A percentile compares a stretch with the other conserved stretches of the same genome.
Conservation (phyloP, 2,329 filamentous ascomycete species). For the Fusarium nurragi region DNA sequence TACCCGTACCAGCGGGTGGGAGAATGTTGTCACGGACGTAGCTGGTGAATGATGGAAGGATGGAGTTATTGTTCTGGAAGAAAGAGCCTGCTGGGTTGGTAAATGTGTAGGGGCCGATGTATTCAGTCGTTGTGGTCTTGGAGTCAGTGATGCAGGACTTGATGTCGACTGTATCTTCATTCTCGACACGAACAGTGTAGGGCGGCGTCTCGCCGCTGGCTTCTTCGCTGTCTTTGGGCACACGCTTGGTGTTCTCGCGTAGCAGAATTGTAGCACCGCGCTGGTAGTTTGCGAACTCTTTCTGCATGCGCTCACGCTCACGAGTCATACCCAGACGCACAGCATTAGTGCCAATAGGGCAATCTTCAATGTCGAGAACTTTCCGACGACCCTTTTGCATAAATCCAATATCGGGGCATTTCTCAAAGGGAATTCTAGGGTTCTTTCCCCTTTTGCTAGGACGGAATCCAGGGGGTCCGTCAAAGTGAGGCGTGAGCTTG, state of each 20-base stretch:
- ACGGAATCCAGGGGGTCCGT: constrained; percentile 71
- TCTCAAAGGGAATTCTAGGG: constrained; percentile 59
- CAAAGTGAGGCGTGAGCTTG: constrained; percentile 96
- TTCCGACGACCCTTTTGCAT: constrained; percentile 82
- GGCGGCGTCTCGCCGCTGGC: constrained; percentile 43
- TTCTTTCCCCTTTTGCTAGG: constrained; percentile 61
- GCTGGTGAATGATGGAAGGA: constrained; percentile 84
- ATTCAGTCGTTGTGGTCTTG: constrained; percentile 85
- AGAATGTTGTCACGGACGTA: constrained; percentile 86
- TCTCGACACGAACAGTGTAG: constrained; percentile 60
- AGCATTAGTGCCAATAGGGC: constrained; percentile 90
- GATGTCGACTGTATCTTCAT: constrained; percentile 70
- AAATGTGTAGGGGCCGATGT: constrained; percentile 85
- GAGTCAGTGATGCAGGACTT: constrained; percentile 91
- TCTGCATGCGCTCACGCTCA: constrained; percentile 79
- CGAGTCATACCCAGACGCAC: constrained; percentile 81
- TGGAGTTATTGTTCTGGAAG: constrained; percentile 99
- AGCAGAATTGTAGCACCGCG: constrained; percentile 89
- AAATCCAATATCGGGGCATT: constrained; percentile 86
- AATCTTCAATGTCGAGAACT: constrained; percentile 96
- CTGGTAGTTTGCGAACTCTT: constrained; percentile 76
- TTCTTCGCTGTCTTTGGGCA: constrained; percentile 58
- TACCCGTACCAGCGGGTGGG: constrained; percentile 53
- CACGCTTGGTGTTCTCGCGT: constrained; percentile 82
- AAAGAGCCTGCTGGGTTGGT: constrained; percentile 93